Base-by-base conservation (phyloP, 495 filamentous ascomycete species). In the Sporormia fimetaria region DNA sequence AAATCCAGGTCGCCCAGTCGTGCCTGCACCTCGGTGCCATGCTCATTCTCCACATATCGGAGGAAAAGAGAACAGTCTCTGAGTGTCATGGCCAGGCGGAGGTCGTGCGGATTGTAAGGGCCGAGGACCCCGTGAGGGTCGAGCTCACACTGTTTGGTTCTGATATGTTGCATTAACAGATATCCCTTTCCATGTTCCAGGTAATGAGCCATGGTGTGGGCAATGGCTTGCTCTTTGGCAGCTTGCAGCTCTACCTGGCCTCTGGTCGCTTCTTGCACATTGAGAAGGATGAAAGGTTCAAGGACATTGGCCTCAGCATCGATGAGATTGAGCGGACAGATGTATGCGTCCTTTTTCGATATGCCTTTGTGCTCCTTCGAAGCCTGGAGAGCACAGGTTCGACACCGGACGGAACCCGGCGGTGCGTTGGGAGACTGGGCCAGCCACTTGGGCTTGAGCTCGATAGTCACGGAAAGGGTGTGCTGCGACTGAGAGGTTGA, bases 371-470 rank as follows among this genome's bases (percentile, higher is more conserved):
- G 60, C 20, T 67, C 67, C 41, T 72, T 73, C 62, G 71, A 68
- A 6, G 78, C 76, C 28, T 77, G 65, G 14, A 84, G 57, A 2
- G 90, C 90, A 58, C 90, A 98, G 1, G 82, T 94, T 4, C 90
- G 78, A 60, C 90, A 98, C 17, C 87, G 68, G 15, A 55, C 69
- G 11, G 81, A 70, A 4, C 61, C 49, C 0, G 50, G 4, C 1
- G 86, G 87, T 0, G 87, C 87, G 17, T 74, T 75, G 1, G 82
- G 84, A 0, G 83, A 90, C 48, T 88, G 87, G 4, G 69, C 56
- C 1, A 95, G 73, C 90, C 90, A 98, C 60, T 98, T 98, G 4
- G 88, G 86, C 54, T 98, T 98, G 51, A 96, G 76, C 58, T 98
- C 83, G 16, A 86, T 32, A 14, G 34, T 22, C n/a, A n/a, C n/a